Evolutionary conservation across 768 basidiomycete species (phyloP).

Genomic region (Scleroderma citrinum): DNA sequence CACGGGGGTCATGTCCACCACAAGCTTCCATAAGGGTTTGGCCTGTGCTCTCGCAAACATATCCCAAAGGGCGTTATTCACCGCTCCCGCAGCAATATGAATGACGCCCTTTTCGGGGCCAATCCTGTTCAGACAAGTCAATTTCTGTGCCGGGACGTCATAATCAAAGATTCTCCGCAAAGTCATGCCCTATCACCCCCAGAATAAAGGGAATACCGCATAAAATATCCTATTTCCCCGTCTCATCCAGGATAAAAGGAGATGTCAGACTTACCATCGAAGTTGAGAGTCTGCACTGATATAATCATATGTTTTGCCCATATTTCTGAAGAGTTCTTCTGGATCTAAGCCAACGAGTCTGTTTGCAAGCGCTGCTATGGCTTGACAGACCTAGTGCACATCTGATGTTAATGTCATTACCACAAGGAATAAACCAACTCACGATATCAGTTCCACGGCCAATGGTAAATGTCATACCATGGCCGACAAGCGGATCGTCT

Average conservation of each 20-base stretch:
- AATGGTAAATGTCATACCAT: slow-evolving; percentile 93
- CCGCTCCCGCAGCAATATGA: slow-evolving; percentile 81
- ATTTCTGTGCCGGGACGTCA: neutral
- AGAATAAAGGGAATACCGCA: too few relatives aligned
- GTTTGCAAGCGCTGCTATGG: slow-evolving; percentile 73
- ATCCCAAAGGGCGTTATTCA: slow-evolving; percentile 94
- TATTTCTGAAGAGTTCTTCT: slow-evolving; percentile 78
- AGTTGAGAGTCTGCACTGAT: slow-evolving; percentile 86
- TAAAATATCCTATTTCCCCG: neutral
- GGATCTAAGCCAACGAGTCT: slow-evolving; percentile 80
- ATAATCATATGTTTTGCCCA: slow-evolving; percentile 89
- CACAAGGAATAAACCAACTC: slow-evolving; percentile 9
- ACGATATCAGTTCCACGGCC: slow-evolving; percentile 95
- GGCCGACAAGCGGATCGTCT: slow-evolving; percentile 66
- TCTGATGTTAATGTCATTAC: neutral
- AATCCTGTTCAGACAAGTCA: slow-evolving; percentile 44
- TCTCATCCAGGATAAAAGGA: neutral
- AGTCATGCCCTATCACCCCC: neutral
- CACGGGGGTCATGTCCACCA: slow-evolving; percentile 85
- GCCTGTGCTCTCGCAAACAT: slow-evolving; percentile 74
- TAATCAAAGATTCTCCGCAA: neutral
- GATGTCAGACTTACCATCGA: slow-evolving; percentile 57
- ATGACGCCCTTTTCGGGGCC: slow-evolving; percentile 96
- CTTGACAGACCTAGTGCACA: slow-evolving; percentile 55
- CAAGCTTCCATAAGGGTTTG: slow-evolving; percentile 92